Base-by-base conservation (phyloP, 805 yeast species). In the Candida golubevii region DNA sequence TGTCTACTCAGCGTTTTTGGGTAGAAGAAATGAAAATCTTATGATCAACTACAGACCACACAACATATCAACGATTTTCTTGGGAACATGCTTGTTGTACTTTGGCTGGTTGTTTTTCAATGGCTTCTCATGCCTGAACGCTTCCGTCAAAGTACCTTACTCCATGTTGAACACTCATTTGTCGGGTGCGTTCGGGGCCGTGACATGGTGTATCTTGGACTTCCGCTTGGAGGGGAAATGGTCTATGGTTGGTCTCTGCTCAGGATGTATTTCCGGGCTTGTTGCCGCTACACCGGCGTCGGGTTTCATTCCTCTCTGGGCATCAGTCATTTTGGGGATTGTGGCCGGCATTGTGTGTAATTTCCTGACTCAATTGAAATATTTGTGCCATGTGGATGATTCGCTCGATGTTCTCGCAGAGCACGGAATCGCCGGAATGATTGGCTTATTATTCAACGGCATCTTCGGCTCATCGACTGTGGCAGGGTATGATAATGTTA, bases 271-370 rank as follows among this genome's bases (percentile, higher is more conserved):
- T 60, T 88, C 96, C 10, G 99, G 98, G 4, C 77, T 91, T 18
- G 98, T 91, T 10, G 97, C 97, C 3, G 97, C 97, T 2, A 91
- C 99, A 0, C 98, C 99, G 13, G 79, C 95, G 18, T 84, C 95
- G 7, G 99, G 98, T 26, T 74, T 82, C 59, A 87, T 93, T 48
- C 90, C 98, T 1, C 68, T 88, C 43, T 93, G 96, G 85, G 97
- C 90, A 3, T 85, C 96, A 2, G 84, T 89, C 6, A 72, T 89
- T 14, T 78, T 89, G 49, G 98, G 98, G 4, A 71, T 88, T 32
- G 77, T 79, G 2, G 73, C 97, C 0, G 96, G 96, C 33, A 65
- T 83, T 9, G 79, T 83, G 31, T 93, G 98, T 78, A 91, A 91
- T 71, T 86, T 86, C 59, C 72, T 96, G 45, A 91, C 97, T 38